Percentiles rank a stretch among this genome's conserved stretches.
Evolutionary conservation across 1,284 basidiomycete species (phyloP).

Genomic region (Ganoderma lucidum): DNA sequence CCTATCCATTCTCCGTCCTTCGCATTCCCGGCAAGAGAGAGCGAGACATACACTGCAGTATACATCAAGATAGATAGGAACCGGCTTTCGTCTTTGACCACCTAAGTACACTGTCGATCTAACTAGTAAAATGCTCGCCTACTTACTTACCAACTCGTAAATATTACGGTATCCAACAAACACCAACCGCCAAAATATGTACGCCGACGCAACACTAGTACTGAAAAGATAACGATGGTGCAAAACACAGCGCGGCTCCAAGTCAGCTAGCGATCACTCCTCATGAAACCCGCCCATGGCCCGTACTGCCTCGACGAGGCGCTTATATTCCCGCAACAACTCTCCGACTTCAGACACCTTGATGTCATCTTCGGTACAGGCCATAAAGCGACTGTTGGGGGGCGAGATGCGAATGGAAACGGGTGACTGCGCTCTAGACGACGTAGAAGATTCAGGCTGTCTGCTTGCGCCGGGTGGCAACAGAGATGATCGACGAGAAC

Average conservation of each 20-base stretch:
- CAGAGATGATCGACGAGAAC: conserved; percentile 56
- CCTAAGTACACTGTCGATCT: neutral
- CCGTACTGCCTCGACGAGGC: conserved; percentile 57
- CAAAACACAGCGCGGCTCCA: neutral
- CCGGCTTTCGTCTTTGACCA: neutral
- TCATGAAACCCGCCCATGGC: conserved; percentile 52
- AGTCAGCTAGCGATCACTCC: conserved; percentile 26
- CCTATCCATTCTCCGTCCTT: neutral
- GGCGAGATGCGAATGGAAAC: conserved; percentile 51
- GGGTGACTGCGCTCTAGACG: conserved; percentile 56
- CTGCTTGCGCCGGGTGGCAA: conserved; percentile 41
- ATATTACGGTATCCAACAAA: neutral
- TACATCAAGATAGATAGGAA: neutral
- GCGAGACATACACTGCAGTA: no score
- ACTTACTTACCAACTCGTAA: neutral
- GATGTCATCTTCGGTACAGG: conserved; percentile 76
- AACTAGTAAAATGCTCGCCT: neutral
- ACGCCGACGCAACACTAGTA: no score
- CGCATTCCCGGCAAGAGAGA: neutral
- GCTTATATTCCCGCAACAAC: conserved; percentile 78
- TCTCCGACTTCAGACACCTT: conserved; percentile 78
- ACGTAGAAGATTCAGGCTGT: conserved; percentile 47
- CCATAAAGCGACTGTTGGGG: conserved; percentile 72
- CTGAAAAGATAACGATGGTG: neutral
- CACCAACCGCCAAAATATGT: neutral